Percentiles rank a stretch among this genome's conserved stretches.
phyloP scores from a whole-genome alignment of 148 eudicot genomes.

The Silene latifolia region DNA sequence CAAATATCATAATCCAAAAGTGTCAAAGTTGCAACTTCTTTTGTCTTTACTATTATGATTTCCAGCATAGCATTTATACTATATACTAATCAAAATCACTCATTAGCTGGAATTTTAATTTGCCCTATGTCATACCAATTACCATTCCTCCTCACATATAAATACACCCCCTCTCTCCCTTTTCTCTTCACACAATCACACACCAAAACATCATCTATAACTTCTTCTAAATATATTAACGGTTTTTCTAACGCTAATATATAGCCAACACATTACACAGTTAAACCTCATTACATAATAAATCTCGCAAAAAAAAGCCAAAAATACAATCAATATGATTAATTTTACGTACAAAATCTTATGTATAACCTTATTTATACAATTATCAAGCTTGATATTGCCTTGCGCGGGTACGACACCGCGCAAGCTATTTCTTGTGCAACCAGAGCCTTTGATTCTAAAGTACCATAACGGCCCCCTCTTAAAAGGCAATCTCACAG shows the following conservation, averaged over 20 bases:
- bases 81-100: constrained; percentile 8
- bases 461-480: constrained; percentile 63
- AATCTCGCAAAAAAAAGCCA: no score
- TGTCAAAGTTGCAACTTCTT: background rate
- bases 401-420: constrained; percentile 24
- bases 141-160: constrained; percentile 15
- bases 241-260: background rate
- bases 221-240: background rate
- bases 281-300: no score
- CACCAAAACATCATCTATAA: background rate
- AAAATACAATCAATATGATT: constrained; percentile 5
- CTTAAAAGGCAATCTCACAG: constrained; percentile 47
- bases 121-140: background rate
- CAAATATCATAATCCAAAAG: background rate
- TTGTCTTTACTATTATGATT: constrained; percentile 10
- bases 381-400: background rate
- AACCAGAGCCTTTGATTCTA: constrained; percentile 31
- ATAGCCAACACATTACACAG: no score
- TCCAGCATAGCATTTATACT: background rate
- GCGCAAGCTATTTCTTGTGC: constrained; percentile 23
- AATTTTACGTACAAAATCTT: constrained; percentile 3
- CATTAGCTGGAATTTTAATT: constrained; percentile 5
- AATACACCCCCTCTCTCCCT: background rate
- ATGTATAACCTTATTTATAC: constrained; percentile 1
- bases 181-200: background rate